Percentiles rank a stretch among this genome's conserved stretches.
Conservation (phyloP, 2,329 filamentous ascomycete genomes). For the Gyromitra esculenta region DNA sequence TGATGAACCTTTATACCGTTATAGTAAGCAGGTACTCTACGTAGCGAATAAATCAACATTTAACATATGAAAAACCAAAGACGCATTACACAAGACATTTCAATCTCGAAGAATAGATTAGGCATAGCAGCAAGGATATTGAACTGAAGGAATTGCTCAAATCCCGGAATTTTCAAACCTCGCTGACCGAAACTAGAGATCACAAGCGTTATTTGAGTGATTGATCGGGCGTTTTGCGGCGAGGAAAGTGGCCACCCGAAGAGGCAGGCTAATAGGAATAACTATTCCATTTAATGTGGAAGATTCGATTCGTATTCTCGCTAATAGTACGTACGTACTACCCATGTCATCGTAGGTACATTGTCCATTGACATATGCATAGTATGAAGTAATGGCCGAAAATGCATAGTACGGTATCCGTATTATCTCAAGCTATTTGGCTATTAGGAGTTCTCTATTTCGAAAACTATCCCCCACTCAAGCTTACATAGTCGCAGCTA, state of each 20-base stretch:
- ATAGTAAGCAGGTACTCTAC: background rate
- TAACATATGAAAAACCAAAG: slow-evolving; percentile 11
- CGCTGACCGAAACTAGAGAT: background rate
- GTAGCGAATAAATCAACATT: background rate
- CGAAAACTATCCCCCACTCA: background rate
- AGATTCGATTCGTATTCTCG: background rate
- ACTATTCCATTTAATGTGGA: background rate
- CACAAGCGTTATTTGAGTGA: background rate
- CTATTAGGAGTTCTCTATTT: background rate
- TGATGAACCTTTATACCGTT: background rate
- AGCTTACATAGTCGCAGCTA: background rate
- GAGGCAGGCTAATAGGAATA: too few relatives aligned
- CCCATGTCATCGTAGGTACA: too few relatives aligned
- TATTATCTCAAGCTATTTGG: background rate
- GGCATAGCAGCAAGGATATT: background rate
- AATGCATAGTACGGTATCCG: background rate
- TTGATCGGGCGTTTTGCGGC: too few relatives aligned
- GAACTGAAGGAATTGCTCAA: background rate
- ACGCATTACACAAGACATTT: background rate
- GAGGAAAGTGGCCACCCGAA: too few relatives aligned
- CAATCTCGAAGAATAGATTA: slow-evolving; percentile 6
- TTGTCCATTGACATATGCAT: background rate
- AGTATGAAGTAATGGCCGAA: background rate
- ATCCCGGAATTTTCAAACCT: background rate
- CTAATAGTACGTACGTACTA: background rate